Base-by-base conservation (phyloP, 768 basidiomycete genomes). In the Termitomyces sp. region DNA sequence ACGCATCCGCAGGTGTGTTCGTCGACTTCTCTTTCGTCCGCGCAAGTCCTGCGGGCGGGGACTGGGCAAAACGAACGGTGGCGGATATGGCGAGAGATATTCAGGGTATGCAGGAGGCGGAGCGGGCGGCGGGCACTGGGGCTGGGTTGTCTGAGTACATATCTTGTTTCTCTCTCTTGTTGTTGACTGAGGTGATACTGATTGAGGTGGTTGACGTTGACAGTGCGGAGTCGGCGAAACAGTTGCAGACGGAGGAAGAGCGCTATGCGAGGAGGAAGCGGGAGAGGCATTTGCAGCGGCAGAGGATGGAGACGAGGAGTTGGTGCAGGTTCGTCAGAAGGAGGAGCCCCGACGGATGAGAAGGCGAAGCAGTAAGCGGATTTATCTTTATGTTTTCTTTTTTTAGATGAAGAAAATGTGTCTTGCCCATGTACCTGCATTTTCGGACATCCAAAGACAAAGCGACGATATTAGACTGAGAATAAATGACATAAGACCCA, bases 161-260 rank as follows among this genome's bases (percentile, higher is more conserved):
- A 1, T 31, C 50, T 50, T n/a, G 47, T n/a, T 7, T 53, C 27
- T 44, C 4, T n/a, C n/a, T n/a, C n/a, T n/a, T n/a, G 49, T 45
- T 29, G 19, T 27, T 29, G 10, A 4, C 25, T n/a, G 3, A 5
- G 31, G 29, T 54, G 16, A 45, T 10, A 42, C 48, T 63, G 55
- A 60, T 31, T 53, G 38, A 21, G 56, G 17, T 31, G 42, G 32
- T 46, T 12, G 12, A 11, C n/a, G 17, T 14, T 40, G 11, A 17
- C 63, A 92, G 89, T 65, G 78, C 76, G 34, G 83, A 80, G 7
- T 76, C 95, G 0, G 94, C 94, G 4, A 77, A 76, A 46, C 87
- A 87, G 59, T 71, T 97, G 2, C 94, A 95, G 66, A 82, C 81
- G 0, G 90, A 93, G 61, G 94, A 95, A 70, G 86, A 95, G 43